phyloP scores from a whole-genome alignment of 768 basidiomycete genomes.

The Naematelia aurantialba region DNA sequence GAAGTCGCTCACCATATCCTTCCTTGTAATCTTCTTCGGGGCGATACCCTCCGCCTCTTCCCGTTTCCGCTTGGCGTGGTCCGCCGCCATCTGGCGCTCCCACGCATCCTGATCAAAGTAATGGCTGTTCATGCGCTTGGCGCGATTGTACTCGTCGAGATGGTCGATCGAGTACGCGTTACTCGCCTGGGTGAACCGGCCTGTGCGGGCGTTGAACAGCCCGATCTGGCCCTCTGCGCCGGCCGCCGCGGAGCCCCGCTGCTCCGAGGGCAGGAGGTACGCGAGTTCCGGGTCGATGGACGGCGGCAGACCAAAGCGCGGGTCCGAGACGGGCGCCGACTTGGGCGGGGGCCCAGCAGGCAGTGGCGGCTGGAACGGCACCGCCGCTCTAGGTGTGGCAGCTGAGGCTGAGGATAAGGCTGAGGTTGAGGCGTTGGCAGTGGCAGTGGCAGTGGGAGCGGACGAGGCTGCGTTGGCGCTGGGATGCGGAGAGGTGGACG shows the following conservation, averaged over 20 bases:
- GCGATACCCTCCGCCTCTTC: constrained; percentile 30
- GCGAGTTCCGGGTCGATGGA: constrained; percentile 44
- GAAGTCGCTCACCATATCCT: constrained; percentile 50
- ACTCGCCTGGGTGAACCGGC: constrained; percentile 42
- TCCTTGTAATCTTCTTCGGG: constrained; percentile 41
- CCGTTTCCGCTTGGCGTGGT: constrained; percentile 34
- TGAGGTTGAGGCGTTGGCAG: neutral
- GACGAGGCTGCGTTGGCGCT: constrained; percentile 14
- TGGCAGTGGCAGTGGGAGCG: constrained; percentile 5
- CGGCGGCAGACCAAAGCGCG: constrained; percentile 7
- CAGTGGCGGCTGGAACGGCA: constrained; percentile 3
- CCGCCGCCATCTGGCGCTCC: constrained; percentile 39
- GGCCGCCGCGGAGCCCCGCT: constrained; percentile 6
- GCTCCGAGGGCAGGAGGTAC: constrained; percentile 35
- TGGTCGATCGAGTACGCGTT: constrained; percentile 41
- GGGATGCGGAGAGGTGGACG: constrained; percentile 12
- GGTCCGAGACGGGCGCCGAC: neutral
- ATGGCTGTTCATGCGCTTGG: constrained; percentile 43
- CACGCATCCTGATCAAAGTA: constrained; percentile 50
- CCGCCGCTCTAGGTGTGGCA: constrained; percentile 1
- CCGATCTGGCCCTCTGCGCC: constrained; percentile 25
- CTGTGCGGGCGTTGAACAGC: constrained; percentile 47
- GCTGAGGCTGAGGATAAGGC: neutral
- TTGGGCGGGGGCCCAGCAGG: constrained; percentile 8
- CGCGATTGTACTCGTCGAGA: constrained; percentile 44